These are phyloP conservation scores for Penicillium roqueforti DNA, from an alignment of 495 filamentous ascomycete genomes.

Conservation along the genomic window DNA sequence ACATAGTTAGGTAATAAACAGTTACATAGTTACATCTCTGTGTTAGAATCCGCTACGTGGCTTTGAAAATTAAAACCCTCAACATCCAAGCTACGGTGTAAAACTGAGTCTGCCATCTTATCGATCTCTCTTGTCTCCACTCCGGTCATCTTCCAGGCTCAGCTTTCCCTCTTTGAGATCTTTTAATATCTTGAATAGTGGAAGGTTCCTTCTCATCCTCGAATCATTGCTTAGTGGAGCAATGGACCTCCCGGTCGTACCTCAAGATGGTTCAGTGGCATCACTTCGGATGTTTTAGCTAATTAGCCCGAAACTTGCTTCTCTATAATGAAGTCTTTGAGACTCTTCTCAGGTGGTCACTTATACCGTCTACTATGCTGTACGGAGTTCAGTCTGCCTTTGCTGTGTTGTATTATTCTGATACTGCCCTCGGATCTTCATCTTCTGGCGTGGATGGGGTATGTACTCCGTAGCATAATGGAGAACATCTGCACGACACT, in stretches of 20 bases:
- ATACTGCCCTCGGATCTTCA: background rate
- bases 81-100: constrained; percentile 14
- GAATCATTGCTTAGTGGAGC: too few species aligned
- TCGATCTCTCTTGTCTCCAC: constrained; percentile 2
- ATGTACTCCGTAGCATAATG: background rate
- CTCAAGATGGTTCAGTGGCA: background rate
- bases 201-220: too few species aligned
- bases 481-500: background rate
- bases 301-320: too few species aligned
- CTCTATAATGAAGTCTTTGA: too few species aligned
- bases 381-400: background rate
- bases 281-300: background rate
- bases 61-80: background rate
- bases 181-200: background rate
- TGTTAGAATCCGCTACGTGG: background rate
- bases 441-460: background rate
- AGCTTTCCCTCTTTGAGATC: background rate
- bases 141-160: background rate
- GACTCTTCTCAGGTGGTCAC: background rate
- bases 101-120: constrained; percentile 17
- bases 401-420: background rate
- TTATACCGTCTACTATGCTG: background rate
- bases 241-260: too few species aligned
- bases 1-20: background rate
- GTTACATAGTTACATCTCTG: background rate